Evolutionary conservation across 2,329 filamentous ascomycete genomes (phyloP), one percentile per base, ranked within the genome.

Genomic region (Monilinia laxa): DNA sequence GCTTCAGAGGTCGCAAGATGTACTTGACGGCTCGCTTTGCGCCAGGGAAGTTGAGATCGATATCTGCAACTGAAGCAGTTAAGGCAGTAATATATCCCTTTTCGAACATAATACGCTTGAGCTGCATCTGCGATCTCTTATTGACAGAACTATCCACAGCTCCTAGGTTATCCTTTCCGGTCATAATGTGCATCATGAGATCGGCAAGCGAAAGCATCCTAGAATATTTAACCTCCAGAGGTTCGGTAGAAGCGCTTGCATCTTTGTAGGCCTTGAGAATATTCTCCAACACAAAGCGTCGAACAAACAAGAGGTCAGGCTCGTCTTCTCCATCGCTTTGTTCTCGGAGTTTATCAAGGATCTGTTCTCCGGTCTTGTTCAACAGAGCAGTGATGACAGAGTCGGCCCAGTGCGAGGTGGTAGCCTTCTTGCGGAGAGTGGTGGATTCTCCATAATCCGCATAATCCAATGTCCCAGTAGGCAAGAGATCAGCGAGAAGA

Each of bases 51-150:
- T 96, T 96, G 69, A 99, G 85, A 76, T 97, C 95, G 68, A 99
- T 90, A 74, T 99, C 96, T 23, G 95, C 92, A 73, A 99, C 93
- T 0, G 96, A 96, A 16, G 89, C 87, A 2, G 95, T 98, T 68
- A 99, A 80, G 58, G 94, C 90, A 31, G 91, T 86, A 69, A 98
- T 89, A 76, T 95, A 97, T 66, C 96, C 93, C 80, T 98, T 99
- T 79, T 99, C 95, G 74, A 96, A 98, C 95, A 99, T 99, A 68
- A 97, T 87, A 71, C 93, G 92, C 45, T 92, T 90, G 72, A 99
- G 85, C 75, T 97, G 93, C 73, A 90, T 88, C 70, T 93, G 90
- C 10, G 93, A 93, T 54, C 83, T 81, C 31, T 77, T 72, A 52
- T 68, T 73, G 71, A 68, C 77, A 75, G 63, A 77, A 70, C 58